A percentile compares a stretch with the other conserved stretches of the same genome.
phyloP scores from a whole-genome alignment of 345 rosid genomes.

The Citrus glauca region DNA sequence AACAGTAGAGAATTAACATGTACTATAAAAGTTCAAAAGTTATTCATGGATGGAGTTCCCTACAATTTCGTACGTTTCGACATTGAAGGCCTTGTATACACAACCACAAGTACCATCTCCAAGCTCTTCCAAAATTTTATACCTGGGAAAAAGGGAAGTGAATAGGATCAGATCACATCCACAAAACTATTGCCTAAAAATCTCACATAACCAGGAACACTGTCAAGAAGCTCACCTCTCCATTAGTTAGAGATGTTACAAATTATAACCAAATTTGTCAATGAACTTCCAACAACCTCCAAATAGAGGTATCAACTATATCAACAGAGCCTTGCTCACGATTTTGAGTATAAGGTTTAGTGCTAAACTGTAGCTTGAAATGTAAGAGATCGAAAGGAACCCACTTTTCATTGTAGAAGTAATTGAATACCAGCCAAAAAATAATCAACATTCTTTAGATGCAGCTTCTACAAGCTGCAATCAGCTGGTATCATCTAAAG shows the following conservation, averaged over 20 bases:
- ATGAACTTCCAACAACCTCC: constrained; percentile 57
- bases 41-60: constrained; percentile 19
- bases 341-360: constrained; percentile 37
- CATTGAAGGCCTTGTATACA: constrained; percentile 79
- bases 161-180: background rate
- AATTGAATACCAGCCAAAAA: constrained; percentile 41
- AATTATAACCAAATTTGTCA: constrained; percentile 51
- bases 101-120: constrained; percentile 98
- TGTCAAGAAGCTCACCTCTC: constrained; percentile 55
- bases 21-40: background rate
- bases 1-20: constrained; percentile 8
- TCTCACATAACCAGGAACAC: constrained; percentile 1
- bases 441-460: constrained; percentile 62
- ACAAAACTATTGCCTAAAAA: background rate
- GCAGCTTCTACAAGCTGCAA: constrained; percentile 87
- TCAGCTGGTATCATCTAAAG: constrained; percentile 47
- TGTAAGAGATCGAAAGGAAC: constrained; percentile 37
- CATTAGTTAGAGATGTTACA: constrained; percentile 39
- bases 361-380: constrained; percentile 68
- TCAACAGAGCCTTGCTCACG: constrained; percentile 30
- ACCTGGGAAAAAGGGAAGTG: constrained; percentile 36
- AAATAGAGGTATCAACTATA: constrained; percentile 45
- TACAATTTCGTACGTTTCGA: constrained; percentile 73
- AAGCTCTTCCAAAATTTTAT: constrained; percentile 78
- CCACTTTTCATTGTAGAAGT: constrained; percentile 49